These are phyloP conservation scores for Coemansia sp. DNA, from an alignment of 371 early-diverging fungal species.

Conservation along the genomic window DNA sequence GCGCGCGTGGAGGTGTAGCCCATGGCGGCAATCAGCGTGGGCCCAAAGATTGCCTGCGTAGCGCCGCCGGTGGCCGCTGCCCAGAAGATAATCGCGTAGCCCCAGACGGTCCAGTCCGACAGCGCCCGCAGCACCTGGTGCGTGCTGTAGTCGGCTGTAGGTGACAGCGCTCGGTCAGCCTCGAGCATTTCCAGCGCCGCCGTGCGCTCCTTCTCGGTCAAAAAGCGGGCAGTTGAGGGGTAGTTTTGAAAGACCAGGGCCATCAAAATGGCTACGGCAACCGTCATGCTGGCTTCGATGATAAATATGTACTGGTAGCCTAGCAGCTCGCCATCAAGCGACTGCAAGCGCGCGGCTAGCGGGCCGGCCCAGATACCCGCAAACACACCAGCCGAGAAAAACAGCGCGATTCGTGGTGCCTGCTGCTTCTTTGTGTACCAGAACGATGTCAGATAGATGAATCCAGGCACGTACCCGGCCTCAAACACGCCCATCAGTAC, in stretches of 20 bases:
- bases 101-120: conserved; percentile 49
- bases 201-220: conserved; percentile 36
- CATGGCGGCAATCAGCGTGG: conserved; percentile 52
- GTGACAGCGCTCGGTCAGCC: conserved; percentile 31
- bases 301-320: conserved; percentile 69
- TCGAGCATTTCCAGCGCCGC: conserved; percentile 29
- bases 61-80: conserved; percentile 39
- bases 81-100: conserved; percentile 50
- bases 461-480: conserved; percentile 63
- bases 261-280: conserved; percentile 48
- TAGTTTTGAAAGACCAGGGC: conserved; percentile 38
- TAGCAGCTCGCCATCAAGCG: conserved; percentile 46
- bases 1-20: conserved; percentile 15
- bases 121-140: conserved; percentile 32
- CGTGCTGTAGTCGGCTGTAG: conserved; percentile 13
- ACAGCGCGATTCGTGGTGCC: conserved; percentile 50
- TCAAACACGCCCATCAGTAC: conserved; percentile 56
- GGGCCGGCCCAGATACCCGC: conserved; percentile 58
- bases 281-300: conserved; percentile 54
- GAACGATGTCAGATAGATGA: conserved; percentile 58
- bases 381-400: conserved; percentile 52
- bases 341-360: conserved; percentile 51
- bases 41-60: conserved; percentile 53
- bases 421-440: conserved; percentile 56
- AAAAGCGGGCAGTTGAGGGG: conserved; percentile 40